phyloP scores from a whole-genome alignment of 768 basidiomycete genomes.

The Filobasidium wieringae region DNA sequence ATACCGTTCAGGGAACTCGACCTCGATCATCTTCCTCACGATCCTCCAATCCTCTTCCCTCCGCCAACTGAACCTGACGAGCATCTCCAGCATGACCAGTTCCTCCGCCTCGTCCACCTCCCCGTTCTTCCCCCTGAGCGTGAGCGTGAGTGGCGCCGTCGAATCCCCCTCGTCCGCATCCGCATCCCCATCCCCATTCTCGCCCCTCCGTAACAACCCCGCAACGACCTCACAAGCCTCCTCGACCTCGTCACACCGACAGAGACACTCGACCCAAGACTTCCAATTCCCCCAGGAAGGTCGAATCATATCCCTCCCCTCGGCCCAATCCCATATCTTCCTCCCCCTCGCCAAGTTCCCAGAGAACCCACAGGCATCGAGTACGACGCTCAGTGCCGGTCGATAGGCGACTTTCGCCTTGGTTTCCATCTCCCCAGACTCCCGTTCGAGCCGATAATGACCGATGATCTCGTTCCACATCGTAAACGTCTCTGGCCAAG shows the following conservation, averaged over 20 bases:
- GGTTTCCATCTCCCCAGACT: constrained; percentile 28
- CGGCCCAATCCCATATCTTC: constrained; percentile 49
- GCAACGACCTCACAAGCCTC: constrained; percentile 54
- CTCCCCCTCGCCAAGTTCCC: constrained; percentile 47
- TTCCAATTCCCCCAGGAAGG: constrained; percentile 55
- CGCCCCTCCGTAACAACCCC: constrained; percentile 53
- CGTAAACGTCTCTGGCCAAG: constrained; percentile 57
- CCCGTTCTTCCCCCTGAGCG: neutral
- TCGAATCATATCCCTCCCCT: neutral
- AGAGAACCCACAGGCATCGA: constrained; percentile 69
- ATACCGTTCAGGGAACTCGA: constrained; percentile 21
- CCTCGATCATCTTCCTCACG: constrained; percentile 12
- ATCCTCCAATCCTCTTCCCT: constrained; percentile 7
- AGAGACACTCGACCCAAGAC: constrained; percentile 74
- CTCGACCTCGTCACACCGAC: constrained; percentile 53
- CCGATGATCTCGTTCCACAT: constrained; percentile 55
- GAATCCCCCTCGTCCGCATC: constrained; percentile 4
- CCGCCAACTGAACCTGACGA: constrained; percentile 25
- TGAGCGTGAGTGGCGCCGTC: neutral
- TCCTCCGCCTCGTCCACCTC: neutral
- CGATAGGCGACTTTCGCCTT: constrained; percentile 43
- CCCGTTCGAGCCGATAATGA: constrained; percentile 43
- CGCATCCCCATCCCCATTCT: neutral
- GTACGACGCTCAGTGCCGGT: constrained; percentile 63
- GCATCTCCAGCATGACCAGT: constrained; percentile 9